Evolutionary conservation across 805 yeast genomes (phyloP), one percentile per base, ranked within the genome.

Genomic region (Starmerella davenportii): DNA sequence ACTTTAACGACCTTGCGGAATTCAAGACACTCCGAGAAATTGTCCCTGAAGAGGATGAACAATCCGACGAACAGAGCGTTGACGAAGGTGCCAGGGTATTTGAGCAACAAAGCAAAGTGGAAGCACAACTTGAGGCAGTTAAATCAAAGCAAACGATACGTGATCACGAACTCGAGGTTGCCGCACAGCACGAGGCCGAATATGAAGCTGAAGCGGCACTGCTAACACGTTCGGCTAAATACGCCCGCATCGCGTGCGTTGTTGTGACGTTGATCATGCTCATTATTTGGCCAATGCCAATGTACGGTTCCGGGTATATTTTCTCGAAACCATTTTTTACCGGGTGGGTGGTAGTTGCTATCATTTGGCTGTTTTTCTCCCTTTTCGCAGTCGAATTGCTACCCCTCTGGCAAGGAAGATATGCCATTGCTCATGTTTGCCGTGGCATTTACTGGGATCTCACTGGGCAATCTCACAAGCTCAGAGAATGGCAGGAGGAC

Each of bases 211-310:
- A 79, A 44, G 62, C 66, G 37, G 61, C 52, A 5, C 55, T 63
- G 8, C 65, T 82, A 45, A 57, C 58, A 37, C 68, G 60, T 49
- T 74, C 80, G 5, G 68, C 79, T 36, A 74, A 68, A 48, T 59
- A 61, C 30, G 90, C 85, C 1, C 68, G 70, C 28, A 60, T 60
- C 38, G 60, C 79, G 30, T 77, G 85, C 54, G 56, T 70, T 2
- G 59, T 68, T 32, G 64, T 80, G 47, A 72, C 81, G 4, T 48
- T 80, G 7, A 64, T 76, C 35, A 60, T 82, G 36, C 59, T 82
- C 24, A 67, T 84, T 27, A 52, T 82, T 23, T 81, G 92, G 90
- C 95, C 95, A 51, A 79, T 82, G 82, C 94, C 95, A 47, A 76
- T 84, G 90, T 82, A 76, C 56, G 95, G 93, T 24, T 53, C 76